Percentiles rank a stretch among this genome's conserved stretches.
Conservation (phyloP, 495 filamentous ascomycete genomes). For the Daldinia decipiens region DNA sequence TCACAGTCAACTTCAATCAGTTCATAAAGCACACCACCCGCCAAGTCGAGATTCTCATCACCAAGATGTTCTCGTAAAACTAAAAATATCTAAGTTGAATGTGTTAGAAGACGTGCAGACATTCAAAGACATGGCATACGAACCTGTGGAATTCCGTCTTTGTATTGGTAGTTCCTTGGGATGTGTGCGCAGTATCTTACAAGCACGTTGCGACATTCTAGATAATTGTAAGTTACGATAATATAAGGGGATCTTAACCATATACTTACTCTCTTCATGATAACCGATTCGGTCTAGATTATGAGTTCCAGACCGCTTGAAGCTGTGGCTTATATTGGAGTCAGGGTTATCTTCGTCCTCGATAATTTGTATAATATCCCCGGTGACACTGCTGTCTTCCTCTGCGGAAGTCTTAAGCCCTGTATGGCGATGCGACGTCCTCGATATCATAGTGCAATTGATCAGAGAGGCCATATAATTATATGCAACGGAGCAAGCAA, state of each 20-base stretch:
- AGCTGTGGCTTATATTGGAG: conserved; percentile 6
- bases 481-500: not conserved
- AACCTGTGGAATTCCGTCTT: conserved; percentile 48
- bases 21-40: conserved; percentile 50
- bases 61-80: conserved; percentile 50
- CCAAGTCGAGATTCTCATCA: conserved; percentile 49
- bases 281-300: conserved; percentile 43
- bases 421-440: not conserved
- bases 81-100: conserved; percentile 42
- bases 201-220: conserved; percentile 50
- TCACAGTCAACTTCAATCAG: conserved; percentile 50
- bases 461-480: not conserved
- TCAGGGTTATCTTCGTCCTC: not conserved
- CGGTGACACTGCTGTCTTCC: not conserved
- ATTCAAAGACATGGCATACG: conserved; percentile 1
- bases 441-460: conserved; percentile 14
- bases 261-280: conserved; percentile 46
- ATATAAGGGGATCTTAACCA: not conserved
- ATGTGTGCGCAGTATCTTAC: conserved; percentile 50
- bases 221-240: conserved; percentile 11
- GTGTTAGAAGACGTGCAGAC: conserved; percentile 9
- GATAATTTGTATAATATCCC: conserved; percentile 6
- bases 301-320: conserved; percentile 42
- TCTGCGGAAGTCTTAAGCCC: not conserved
- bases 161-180: conserved; percentile 50